Evolutionary conservation across 2,329 filamentous ascomycete species (phyloP).

Genomic region (Cryoendolithus antarcticus): DNA sequence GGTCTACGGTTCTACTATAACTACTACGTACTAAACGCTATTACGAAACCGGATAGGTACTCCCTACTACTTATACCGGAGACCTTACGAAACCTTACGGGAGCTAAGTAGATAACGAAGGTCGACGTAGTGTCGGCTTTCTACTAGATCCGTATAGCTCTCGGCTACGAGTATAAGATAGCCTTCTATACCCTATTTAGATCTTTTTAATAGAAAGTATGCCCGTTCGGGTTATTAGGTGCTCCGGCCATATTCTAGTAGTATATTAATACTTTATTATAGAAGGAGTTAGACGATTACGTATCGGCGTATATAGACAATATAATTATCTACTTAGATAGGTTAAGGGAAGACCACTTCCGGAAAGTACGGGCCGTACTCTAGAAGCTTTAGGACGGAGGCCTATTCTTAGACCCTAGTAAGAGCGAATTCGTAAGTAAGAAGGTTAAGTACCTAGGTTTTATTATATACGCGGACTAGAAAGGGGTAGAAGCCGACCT

Average conservation of each 20-base stretch:
- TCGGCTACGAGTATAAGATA: slow-evolving; percentile 24
- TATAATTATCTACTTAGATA: slow-evolving; percentile 14
- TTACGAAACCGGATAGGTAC: slow-evolving; percentile 25
- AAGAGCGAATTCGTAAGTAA: slow-evolving; percentile 20
- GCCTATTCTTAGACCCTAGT: slow-evolving; percentile 6
- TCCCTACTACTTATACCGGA: slow-evolving; percentile 22
- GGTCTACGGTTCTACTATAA: slow-evolving; percentile 29
- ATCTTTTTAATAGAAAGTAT: slow-evolving; percentile 22
- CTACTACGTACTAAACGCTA: slow-evolving; percentile 24
- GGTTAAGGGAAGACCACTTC: slow-evolving; percentile 1
- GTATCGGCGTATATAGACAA: slow-evolving; percentile 14
- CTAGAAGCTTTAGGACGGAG: not conserved
- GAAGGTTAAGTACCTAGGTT: slow-evolving; percentile 16
- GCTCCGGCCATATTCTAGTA: slow-evolving; percentile 5
- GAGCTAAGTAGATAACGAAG: slow-evolving; percentile 20
- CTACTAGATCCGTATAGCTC: slow-evolving; percentile 22
- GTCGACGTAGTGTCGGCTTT: slow-evolving; percentile 23
- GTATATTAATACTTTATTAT: slow-evolving; percentile 14
- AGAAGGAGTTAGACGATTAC: slow-evolving; percentile 13
- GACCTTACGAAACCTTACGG: slow-evolving; percentile 15
- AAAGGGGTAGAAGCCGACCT: slow-evolving; percentile 1
- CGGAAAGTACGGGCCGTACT: slow-evolving; percentile 1
- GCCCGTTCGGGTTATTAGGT: slow-evolving; percentile 11
- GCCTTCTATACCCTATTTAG: slow-evolving; percentile 24
- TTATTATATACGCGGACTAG: slow-evolving; percentile 6